Conservation (phyloP, 192 early-diverging fungal genomes). For the Rhizoclosmatium sp. region DNA sequence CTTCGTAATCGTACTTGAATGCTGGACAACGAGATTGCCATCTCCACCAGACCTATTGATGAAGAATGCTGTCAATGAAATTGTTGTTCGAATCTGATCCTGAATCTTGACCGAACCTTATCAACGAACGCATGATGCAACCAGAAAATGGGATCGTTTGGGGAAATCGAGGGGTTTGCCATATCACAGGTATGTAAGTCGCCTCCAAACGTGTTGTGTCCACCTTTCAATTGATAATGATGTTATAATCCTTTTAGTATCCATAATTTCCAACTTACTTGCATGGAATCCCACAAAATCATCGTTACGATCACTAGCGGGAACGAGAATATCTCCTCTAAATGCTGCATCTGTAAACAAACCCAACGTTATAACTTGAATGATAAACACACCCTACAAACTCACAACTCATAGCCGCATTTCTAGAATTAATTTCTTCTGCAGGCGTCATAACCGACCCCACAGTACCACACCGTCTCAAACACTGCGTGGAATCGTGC, state of each 20-base stretch:
- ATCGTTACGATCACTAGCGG: not conserved
- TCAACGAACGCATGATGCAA: not conserved
- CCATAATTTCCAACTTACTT: constrained; percentile 10
- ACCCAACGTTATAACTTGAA: no score
- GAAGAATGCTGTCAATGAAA: no score
- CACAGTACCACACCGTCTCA: constrained; percentile 20
- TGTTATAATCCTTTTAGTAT: not conserved
- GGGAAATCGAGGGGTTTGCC: constrained; percentile 27
- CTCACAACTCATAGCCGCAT: not conserved
- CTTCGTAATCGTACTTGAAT: constrained; percentile 19
- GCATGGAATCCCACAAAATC: constrained; percentile 9
- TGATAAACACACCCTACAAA: no score
- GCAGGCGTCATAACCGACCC: constrained; percentile 19
- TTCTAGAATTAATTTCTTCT: constrained; percentile 1
- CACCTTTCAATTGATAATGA: not conserved
- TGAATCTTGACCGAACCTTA: not conserved
- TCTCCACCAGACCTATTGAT: constrained; percentile 26
- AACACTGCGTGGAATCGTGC: constrained; percentile 9
- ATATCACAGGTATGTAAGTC: constrained; percentile 1
- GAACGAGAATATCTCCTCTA: constrained; percentile 18
- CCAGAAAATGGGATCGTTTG: constrained; percentile 33
- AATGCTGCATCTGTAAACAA: constrained; percentile 21
- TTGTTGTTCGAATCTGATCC: no score
- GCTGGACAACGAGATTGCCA: constrained; percentile 19
- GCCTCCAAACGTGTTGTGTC: constrained; percentile 19